Evolutionary conservation across 805 yeast species (phyloP), one percentile per base, ranked within the genome.

Genomic region (Soucietia sequanensis): DNA sequence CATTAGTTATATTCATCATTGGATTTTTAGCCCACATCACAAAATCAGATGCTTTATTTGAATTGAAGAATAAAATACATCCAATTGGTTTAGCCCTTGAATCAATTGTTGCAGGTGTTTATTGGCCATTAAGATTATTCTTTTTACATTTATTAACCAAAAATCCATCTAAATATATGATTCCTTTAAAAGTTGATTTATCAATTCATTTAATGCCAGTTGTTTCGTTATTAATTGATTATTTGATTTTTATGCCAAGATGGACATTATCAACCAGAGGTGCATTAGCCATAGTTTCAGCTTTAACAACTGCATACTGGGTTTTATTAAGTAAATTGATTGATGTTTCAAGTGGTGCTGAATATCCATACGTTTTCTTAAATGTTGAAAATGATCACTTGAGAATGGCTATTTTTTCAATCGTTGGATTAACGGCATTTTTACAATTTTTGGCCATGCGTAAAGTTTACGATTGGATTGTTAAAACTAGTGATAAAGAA

Each of bases 321-420:
- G 48, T 58, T 28, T 68, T 70, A 54, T 60, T 83, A 35, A 70
- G 72, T 38, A 31, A 47, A 6, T 53, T 80, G 39, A 62, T 82
- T 16, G 75, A 71, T 37, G 58, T 71, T 21, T 62, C 64, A 14
- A 51, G 42, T 16, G 75, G 75, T 6, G 80, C 72, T 2, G 62
- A 56, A 12, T 82, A 76, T 45, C 91, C 91, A 0, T 83, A 83
- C 50, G 84, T 81, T 6, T 83, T 83, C 50, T 60, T 83, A 47
- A 75, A 81, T 50, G 81, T 75, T 10, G 66, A 59, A 4, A 62
- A 58, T 5, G 71, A 63, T 21, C 58, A 60, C 7, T 55, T 55
- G 14, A 65, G 84, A 38, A 52, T 65, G 1, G 41, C 68, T 5
- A 73, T 81, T 14, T 82, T 82, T 50, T 58, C 52, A 0, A 44